These are phyloP conservation scores for Dendrostoma leiphaemia DNA, from an alignment of 2,329 filamentous ascomycete species.

Conservation along the genomic window DNA sequence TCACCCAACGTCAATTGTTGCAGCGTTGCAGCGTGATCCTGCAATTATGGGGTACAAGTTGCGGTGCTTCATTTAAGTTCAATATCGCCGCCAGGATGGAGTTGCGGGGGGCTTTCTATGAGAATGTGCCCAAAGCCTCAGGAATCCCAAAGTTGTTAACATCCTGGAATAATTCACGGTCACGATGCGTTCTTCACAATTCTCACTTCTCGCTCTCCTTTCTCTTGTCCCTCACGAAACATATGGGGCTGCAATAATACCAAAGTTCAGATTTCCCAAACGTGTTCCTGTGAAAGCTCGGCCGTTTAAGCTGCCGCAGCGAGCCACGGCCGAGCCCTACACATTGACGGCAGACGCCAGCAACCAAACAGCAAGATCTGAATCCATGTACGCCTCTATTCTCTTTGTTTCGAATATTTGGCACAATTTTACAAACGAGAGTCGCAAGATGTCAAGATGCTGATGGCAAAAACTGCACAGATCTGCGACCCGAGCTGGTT, in stretches of 20 bases:
- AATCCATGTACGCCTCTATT: background rate
- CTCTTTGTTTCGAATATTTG: no score
- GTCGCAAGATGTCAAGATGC: no score
- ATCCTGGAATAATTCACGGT: no score
- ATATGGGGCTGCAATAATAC: background rate
- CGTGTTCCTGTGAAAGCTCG: no score
- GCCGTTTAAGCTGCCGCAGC: background rate
- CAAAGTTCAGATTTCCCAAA: background rate
- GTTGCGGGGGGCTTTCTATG: background rate
- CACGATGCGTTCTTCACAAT: background rate
- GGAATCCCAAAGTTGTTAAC: no score
- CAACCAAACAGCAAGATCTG: background rate
- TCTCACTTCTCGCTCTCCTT: background rate
- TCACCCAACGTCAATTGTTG: background rate
- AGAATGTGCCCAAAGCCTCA: no score
- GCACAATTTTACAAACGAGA: no score
- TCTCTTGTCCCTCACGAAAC: background rate
- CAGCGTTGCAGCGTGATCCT: background rate
- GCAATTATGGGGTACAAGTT: background rate
- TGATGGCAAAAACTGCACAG: no score
- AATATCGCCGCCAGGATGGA: background rate
- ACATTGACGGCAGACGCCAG: background rate
- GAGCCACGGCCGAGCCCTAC: background rate
- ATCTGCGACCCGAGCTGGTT: constrained; percentile 1
- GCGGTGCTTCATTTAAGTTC: background rate